Conservation (phyloP, 768 basidiomycete species). For the Lactarius trivialis region DNA sequence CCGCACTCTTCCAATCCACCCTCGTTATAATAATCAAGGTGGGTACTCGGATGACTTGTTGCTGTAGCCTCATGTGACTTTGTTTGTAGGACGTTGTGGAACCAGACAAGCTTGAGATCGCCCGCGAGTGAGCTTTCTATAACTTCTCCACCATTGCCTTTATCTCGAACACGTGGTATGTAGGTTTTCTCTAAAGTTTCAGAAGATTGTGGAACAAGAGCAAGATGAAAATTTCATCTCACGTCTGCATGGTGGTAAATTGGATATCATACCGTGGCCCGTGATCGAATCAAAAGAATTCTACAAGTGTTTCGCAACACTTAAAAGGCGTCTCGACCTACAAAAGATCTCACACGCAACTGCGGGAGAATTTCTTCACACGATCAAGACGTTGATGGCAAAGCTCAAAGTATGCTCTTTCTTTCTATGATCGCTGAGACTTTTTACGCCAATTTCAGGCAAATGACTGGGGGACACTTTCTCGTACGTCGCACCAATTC, state of each 20-base stretch:
- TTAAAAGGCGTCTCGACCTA: constrained; percentile 44
- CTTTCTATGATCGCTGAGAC: no score
- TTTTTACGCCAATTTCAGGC: constrained; percentile 31
- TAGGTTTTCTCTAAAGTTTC: constrained; percentile 52
- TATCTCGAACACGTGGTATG: no score
- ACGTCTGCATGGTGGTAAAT: constrained; percentile 46
- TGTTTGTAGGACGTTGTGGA: no score
- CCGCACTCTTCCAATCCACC: constrained; percentile 51
- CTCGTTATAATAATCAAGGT: constrained; percentile 62
- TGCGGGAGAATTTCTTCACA: constrained; percentile 46
- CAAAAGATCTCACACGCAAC: constrained; percentile 44
- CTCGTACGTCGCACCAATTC: constrained; percentile 36
- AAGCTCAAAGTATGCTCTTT: constrained; percentile 46
- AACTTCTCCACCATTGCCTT: no score
- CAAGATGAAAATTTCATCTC: constrained; percentile 60
- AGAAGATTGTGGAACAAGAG: constrained; percentile 58
- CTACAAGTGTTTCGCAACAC: constrained; percentile 44
- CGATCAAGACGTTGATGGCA: constrained; percentile 58
- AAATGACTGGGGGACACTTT: constrained; percentile 58
- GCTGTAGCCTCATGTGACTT: no score
- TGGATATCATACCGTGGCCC: constrained; percentile 60
- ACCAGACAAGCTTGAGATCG: no score
- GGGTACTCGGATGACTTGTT: not conserved
- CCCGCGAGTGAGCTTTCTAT: no score
- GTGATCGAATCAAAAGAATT: constrained; percentile 59